Conservation (phyloP, 2,329 filamentous ascomycete genomes). For the Ascochyta rabiei region DNA sequence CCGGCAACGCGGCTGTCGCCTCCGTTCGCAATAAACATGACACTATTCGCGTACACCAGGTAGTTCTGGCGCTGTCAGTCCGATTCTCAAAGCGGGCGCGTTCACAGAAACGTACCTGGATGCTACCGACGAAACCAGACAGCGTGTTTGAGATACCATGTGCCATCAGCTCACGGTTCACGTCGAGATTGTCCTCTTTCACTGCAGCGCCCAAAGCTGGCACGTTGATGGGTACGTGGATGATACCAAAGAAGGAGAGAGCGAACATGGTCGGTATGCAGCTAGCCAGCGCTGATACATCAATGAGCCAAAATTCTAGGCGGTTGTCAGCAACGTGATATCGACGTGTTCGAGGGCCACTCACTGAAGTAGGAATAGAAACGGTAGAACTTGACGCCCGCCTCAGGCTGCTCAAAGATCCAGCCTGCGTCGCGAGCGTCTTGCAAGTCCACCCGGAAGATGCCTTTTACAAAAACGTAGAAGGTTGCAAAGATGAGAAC, state of each 20-base stretch:
- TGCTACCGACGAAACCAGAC: slow-evolving; percentile 85
- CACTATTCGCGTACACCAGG: slow-evolving; percentile 94
- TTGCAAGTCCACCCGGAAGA: slow-evolving; percentile 71
- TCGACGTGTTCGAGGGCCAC: slow-evolving; percentile 34
- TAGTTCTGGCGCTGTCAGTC: slow-evolving; percentile 70
- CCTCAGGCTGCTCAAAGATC: slow-evolving; percentile 87
- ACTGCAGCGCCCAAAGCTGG: slow-evolving; percentile 89
- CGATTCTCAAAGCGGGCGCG: not conserved
- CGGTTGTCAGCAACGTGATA: not conserved
- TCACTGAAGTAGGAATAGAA: slow-evolving; percentile 95
- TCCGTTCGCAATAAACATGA: slow-evolving; percentile 94
- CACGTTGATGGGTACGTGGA: slow-evolving; percentile 98
- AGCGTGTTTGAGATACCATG: slow-evolving; percentile 93
- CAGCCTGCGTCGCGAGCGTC: slow-evolving; percentile 76
- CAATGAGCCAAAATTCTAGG: slow-evolving; percentile 77
- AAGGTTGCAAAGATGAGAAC: slow-evolving; percentile 77
- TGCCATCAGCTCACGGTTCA: slow-evolving; percentile 88
- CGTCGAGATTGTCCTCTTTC: slow-evolving; percentile 88
- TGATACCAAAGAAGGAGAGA: slow-evolving; percentile 93
- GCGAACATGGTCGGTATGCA: slow-evolving; percentile 95
- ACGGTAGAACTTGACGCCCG: slow-evolving; percentile 91
- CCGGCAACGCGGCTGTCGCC: slow-evolving; percentile 87
- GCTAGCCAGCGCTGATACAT: slow-evolving; percentile 82
- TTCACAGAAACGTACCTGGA: slow-evolving; percentile 59
- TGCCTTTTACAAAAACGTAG: slow-evolving; percentile 74